These are phyloP conservation scores for Fusarium redolens DNA, from an alignment of 2,329 filamentous ascomycete species.

Conservation along the genomic window DNA sequence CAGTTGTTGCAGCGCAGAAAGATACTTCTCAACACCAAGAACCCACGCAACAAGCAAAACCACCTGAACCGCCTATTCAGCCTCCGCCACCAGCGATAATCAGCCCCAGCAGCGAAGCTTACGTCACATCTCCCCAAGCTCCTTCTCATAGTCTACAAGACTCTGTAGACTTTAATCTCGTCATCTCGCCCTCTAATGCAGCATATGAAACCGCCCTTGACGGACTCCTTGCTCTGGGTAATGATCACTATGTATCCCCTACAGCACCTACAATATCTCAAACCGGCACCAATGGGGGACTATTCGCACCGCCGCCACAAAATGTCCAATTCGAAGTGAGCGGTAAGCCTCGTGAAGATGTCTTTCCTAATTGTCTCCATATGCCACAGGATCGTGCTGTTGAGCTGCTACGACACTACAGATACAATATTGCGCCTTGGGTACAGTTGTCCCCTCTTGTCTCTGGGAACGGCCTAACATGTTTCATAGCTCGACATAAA, in stretches of 20 bases:
- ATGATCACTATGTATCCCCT: slow-evolving; percentile 34
- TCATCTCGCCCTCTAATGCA: slow-evolving; percentile 36
- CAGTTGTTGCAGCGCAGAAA: neutral
- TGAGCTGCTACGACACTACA: slow-evolving; percentile 55
- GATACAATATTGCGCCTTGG: slow-evolving; percentile 59
- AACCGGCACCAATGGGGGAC: slow-evolving; percentile 6
- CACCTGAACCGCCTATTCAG: neutral
- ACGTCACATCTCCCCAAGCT: slow-evolving; percentile 16
- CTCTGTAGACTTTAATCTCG: slow-evolving; percentile 26
- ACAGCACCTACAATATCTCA: slow-evolving; percentile 16
- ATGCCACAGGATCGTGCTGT: slow-evolving; percentile 43
- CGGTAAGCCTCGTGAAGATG: slow-evolving; percentile 7
- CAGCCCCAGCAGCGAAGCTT: slow-evolving; percentile 7
- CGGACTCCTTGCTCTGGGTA: slow-evolving; percentile 50
- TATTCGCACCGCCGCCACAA: slow-evolving; percentile 18
- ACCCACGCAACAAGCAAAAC: neutral
- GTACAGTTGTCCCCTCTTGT: slow-evolving; percentile 43
- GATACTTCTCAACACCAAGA: neutral
- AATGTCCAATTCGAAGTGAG: slow-evolving; percentile 2
- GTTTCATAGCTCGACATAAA: slow-evolving; percentile 55
- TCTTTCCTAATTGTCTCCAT: slow-evolving; percentile 42
- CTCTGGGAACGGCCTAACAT: slow-evolving; percentile 1
- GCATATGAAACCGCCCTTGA: slow-evolving; percentile 51
- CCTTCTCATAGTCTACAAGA: neutral
- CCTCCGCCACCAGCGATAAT: slow-evolving; percentile 10